A percentile compares a stretch with the other conserved stretches of the same genome.
Evolutionary conservation across 2,329 filamentous ascomycete species (phyloP).

Genomic region (Phaeosphaeria sp.): DNA sequence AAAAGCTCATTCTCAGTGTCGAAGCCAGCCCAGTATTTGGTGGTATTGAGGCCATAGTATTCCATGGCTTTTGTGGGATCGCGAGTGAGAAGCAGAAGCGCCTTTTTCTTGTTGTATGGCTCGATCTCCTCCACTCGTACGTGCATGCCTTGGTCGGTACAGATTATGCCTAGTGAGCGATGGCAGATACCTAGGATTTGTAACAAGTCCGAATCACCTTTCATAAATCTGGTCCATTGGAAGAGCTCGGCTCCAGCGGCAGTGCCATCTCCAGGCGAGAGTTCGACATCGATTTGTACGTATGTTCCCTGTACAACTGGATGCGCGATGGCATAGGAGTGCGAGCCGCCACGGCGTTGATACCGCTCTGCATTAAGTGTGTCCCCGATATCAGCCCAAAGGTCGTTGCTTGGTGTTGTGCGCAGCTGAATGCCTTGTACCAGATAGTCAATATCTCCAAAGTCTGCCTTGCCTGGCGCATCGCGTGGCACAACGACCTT

Average conservation of each 20-base stretch:
- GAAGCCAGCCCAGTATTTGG: conserved; percentile 64
- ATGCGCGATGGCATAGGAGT: conserved; percentile 60
- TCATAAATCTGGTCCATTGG: conserved; percentile 71
- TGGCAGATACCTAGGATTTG: conserved; percentile 70
- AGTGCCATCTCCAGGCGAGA: conserved; percentile 52
- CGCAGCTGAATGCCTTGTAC: conserved; percentile 47
- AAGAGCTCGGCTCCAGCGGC: conserved; percentile 37
- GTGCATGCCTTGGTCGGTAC: conserved; percentile 68
- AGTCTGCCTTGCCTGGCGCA: conserved; percentile 69
- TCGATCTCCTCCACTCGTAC: conserved; percentile 75
- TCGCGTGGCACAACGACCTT: conserved; percentile 68
- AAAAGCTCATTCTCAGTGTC: conserved; percentile 62
- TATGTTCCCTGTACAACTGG: conserved; percentile 40
- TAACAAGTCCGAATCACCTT: conserved; percentile 75
- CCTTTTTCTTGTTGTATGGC: conserved; percentile 59
- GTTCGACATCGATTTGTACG: conserved; percentile 73
- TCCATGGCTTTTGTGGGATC: conserved; percentile 63
- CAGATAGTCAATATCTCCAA: conserved; percentile 78
- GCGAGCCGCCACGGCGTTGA: conserved; percentile 29
- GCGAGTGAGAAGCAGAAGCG: conserved; percentile 66
- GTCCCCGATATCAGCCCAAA: conserved; percentile 43
- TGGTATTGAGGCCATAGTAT: conserved; percentile 67
- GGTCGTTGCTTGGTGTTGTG: conserved; percentile 15
- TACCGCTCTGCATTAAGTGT: conserved; percentile 55
- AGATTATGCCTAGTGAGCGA: conserved; percentile 69